phyloP scores from a whole-genome alignment of 2,329 filamentous ascomycete genomes.

The Didymella segeticola region DNA sequence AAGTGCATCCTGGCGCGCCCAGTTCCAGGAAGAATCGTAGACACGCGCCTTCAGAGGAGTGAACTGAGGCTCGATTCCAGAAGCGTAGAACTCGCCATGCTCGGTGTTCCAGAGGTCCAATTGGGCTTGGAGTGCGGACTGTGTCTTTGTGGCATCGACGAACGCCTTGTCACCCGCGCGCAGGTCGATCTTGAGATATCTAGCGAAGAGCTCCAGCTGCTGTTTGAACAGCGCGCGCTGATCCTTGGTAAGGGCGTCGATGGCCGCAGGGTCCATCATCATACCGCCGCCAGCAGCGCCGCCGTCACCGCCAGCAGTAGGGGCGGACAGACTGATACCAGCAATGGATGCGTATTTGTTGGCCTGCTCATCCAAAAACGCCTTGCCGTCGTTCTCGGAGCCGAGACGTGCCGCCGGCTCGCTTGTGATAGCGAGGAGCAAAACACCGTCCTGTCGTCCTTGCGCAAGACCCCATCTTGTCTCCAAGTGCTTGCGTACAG shows the following conservation, averaged over 20 bases:
- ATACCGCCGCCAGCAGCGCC: constrained; percentile 80
- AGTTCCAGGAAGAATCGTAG: constrained; percentile 99
- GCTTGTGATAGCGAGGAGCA: constrained; percentile 89
- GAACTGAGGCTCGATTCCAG: constrained; percentile 93
- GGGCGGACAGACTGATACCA: constrained; percentile 82
- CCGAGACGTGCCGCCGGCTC: constrained; percentile 88
- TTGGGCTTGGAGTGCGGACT: constrained; percentile 88
- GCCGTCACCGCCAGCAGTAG: constrained; percentile 72
- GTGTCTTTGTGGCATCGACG: constrained; percentile 81
- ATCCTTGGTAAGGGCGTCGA: constrained; percentile 96
- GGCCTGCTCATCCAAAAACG: constrained; percentile 84
- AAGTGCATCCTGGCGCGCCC: constrained; percentile 95
- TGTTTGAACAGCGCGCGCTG: constrained; percentile 97
- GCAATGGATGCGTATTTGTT: constrained; percentile 88
- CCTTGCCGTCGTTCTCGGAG: constrained; percentile 89
- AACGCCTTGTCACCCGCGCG: constrained; percentile 95
- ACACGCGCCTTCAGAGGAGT: constrained; percentile 91
- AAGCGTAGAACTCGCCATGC: constrained; percentile 94
- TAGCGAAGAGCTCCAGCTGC: constrained; percentile 91
- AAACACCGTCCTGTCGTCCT: constrained; percentile 88
- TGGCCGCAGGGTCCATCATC: constrained; percentile 99
- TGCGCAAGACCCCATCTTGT: constrained; percentile 87
- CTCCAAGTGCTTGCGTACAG: constrained; percentile 93
- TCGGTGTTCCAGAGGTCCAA: constrained; percentile 94
- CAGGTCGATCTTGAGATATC: constrained; percentile 97